Base-by-base conservation (phyloP, 2,329 filamentous ascomycete genomes). In the Colletotrichum lentis region DNA sequence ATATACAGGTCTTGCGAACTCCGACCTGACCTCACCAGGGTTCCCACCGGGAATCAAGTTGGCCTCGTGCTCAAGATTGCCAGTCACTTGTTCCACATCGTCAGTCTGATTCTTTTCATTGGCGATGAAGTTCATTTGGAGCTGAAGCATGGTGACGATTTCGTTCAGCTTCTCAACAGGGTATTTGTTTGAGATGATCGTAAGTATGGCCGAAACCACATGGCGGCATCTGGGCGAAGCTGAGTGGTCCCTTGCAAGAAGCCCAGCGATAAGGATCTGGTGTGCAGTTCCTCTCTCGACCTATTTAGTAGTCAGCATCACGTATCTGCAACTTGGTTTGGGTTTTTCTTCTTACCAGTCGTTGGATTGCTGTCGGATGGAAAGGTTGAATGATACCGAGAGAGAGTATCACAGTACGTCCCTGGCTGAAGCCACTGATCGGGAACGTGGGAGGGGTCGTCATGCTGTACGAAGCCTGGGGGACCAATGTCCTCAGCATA, bases 181-280 rank as follows among this genome's bases (percentile, higher is more conserved):
- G 72, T 80, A 78, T 69, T 83, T 85, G 72, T 85, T 84, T 56
- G 81, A 77, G 35, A 84, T 71, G 3, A 81, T 76, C 2, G 79
- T 77, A 12, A 83, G 73, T 12, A 84, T 79, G 8, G 73, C 72
- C 18, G 72, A 60, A 75, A 77, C 72, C 57, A 67, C 75, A 70
- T 71, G 73, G 68, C 43, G 71, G 71, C 31, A 72, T 54, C 11
- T 72, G 54, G n/a, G 72, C 49, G 10, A 72, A 71, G 37, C 74
- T 73, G 43, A 75, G 35, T 67, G 63, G 16, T 71, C 69, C 24
- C 58, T 50, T 12, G 49, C 49, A 18, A 71, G 47, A 14, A 71
- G 64, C n/a, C 70, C 68, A 27, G 70, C 74, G 4, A 77, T 58
- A 10, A 73, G 61, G 47, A 72, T 46, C 16, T 67, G 58, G 39